A percentile compares a stretch with the other conserved stretches of the same genome.
These are phyloP conservation scores for Ziziphus jujuba DNA, from an alignment of 306 rosid species.

Conservation along the genomic window DNA sequence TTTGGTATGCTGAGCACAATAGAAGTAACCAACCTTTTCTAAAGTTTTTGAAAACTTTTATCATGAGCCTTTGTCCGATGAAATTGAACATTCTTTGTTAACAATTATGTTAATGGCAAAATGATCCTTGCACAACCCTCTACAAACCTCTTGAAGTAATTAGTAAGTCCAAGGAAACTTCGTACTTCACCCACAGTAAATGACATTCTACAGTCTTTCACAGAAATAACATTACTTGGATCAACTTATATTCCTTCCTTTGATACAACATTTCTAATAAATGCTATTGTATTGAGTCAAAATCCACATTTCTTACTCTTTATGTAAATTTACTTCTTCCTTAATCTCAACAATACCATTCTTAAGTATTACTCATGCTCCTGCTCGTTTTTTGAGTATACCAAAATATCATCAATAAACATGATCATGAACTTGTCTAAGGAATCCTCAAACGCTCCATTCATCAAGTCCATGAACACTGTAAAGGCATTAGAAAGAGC, in stretches of 20 bases:
- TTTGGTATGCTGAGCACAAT: too few species aligned
- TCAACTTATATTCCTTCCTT: background rate
- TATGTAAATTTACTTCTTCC: background rate
- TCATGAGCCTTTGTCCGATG: background rate
- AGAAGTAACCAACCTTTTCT: background rate
- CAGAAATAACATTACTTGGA: background rate
- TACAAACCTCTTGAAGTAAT: too few species aligned
- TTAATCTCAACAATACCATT: background rate
- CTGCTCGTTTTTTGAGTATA: too few species aligned
- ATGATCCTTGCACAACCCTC: background rate
- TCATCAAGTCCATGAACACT: too few species aligned
- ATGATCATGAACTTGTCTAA: too few species aligned
- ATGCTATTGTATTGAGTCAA: background rate
- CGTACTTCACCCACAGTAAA: background rate
- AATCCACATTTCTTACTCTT: background rate
- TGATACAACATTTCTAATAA: background rate
- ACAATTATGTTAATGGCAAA: background rate
- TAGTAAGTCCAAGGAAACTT: background rate
- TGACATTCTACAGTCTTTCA: background rate
- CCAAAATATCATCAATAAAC: too few species aligned
- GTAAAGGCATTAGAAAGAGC: too few species aligned
- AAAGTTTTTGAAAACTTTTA: constrained; percentile 18
- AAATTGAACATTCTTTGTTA: background rate
- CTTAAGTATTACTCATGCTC: background rate
- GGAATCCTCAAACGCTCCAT: too few species aligned